phyloP scores from a whole-genome alignment of 169 alveolate species.

The Plasmodium inui region DNA sequence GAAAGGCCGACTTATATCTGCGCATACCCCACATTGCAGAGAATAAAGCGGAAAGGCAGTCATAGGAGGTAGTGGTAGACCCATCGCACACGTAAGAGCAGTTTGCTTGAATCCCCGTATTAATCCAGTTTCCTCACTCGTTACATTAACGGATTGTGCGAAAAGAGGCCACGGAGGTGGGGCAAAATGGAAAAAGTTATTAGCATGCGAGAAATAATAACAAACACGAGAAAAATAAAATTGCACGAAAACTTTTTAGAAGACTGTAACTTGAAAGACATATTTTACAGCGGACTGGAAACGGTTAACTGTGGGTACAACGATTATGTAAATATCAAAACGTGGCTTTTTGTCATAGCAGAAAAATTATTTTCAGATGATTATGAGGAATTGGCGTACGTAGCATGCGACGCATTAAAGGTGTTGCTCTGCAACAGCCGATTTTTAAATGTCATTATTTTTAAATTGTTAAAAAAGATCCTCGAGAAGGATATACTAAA shows the following conservation, averaged over 20 bases:
- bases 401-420: slow-evolving; percentile 74
- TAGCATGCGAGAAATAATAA: slow-evolving; percentile 71
- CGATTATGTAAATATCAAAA: slow-evolving; percentile 68
- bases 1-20: neutral
- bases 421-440: slow-evolving; percentile 53
- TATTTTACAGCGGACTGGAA: slow-evolving; percentile 65
- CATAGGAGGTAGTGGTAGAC: neutral
- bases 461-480: slow-evolving; percentile 54
- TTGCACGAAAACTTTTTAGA: slow-evolving; percentile 75
- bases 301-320: slow-evolving; percentile 69
- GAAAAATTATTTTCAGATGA: slow-evolving; percentile 60
- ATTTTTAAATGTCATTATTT: slow-evolving; percentile 53
- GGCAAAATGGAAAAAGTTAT: slow-evolving; percentile 68
- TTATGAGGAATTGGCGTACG: slow-evolving; percentile 64
- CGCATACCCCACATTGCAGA: neutral
- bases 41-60: neutral
- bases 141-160: neutral
- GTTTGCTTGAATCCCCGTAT: neutral
- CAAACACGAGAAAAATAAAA: slow-evolving; percentile 68
- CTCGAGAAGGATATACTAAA: slow-evolving; percentile 53
- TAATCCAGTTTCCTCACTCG: neutral
- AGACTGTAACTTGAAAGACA: slow-evolving; percentile 65
- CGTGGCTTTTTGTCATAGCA: slow-evolving; percentile 69
- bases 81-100: neutral
- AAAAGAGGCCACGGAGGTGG: neutral